These are phyloP conservation scores for Cystoderma amianthinum DNA, from an alignment of 768 basidiomycete genomes.

Conservation along the genomic window DNA sequence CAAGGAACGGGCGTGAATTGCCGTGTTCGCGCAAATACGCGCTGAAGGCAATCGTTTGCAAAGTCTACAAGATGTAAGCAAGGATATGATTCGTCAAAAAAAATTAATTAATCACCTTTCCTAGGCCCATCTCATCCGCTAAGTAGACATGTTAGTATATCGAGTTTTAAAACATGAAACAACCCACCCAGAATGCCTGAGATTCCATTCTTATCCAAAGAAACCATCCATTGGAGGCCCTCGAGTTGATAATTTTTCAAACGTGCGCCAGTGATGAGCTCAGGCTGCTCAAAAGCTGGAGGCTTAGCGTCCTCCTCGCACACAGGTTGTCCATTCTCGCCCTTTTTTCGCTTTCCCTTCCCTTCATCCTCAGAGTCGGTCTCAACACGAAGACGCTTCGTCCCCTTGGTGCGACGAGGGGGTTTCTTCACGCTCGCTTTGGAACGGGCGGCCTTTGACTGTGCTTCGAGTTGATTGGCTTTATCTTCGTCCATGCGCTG, in stretches of 20 bases:
- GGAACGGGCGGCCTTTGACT: constrained; percentile 7
- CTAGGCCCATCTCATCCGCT: constrained; percentile 96
- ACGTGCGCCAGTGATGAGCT: constrained; percentile 75
- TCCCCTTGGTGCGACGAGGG: constrained; percentile 9
- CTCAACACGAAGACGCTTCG: constrained; percentile 16
- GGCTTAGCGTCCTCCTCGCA: constrained; percentile 14
- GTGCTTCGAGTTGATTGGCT: constrained; percentile 19
- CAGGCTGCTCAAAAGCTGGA: constrained; percentile 61
- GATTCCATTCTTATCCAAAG: constrained; percentile 78
- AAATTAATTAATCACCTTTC: constrained; percentile 45
- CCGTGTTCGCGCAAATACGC: constrained; percentile 78
- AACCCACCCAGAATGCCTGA: constrained; percentile 67
- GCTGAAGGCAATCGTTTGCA: constrained; percentile 92
- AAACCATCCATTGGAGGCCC: constrained; percentile 93
- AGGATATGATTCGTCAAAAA: not conserved
- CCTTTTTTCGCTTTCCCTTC: constrained; percentile 20
- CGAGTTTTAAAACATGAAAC: not conserved
- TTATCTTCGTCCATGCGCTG: constrained; percentile 68
- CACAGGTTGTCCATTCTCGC: constrained; percentile 14
- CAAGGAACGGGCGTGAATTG: constrained; percentile 68
- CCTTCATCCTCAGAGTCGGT: constrained; percentile 1
- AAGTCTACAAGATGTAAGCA: constrained; percentile 47
- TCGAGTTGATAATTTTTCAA: constrained; percentile 90
- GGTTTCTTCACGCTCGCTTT: not conserved
- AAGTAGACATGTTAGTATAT: constrained; percentile 8